A percentile compares a stretch with the other conserved stretches of the same genome.
phyloP scores from a whole-genome alignment of 257 asterid species.

The Voacanga thouarsii region DNA sequence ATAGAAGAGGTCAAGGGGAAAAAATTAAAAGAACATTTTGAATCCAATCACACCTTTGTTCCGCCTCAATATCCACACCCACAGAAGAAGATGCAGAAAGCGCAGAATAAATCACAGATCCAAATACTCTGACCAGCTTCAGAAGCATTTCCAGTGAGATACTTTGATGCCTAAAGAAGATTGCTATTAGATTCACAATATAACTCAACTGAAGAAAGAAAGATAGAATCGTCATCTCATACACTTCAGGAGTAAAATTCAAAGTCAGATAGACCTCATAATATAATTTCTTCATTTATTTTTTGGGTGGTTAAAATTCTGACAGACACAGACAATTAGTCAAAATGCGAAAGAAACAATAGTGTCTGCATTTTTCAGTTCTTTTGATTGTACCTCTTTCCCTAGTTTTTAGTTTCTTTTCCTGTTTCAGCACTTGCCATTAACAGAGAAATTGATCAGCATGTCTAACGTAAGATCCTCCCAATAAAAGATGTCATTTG shows the following conservation, averaged over 20 bases:
- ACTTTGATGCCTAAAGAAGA: conserved; percentile 72
- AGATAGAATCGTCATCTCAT: background rate
- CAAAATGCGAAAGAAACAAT: background rate
- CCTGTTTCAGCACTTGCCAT: background rate
- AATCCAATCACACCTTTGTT: conserved; percentile 56
- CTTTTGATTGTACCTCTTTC: background rate
- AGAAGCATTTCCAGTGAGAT: conserved; percentile 80
- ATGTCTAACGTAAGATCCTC: background rate
- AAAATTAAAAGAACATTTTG: background rate
- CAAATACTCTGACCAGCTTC: conserved; percentile 89
- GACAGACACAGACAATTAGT: background rate
- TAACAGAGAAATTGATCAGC: background rate
- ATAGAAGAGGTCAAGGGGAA: conserved; percentile 8
- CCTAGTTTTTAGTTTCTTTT: background rate
- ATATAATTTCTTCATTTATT: background rate
- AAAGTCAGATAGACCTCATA: background rate
- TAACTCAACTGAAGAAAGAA: conserved; percentile 1
- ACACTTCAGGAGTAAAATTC: background rate
- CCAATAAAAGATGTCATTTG: background rate
- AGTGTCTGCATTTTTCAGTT: too few species aligned
- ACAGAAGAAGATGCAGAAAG: conserved; percentile 82
- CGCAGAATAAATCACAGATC: conserved; percentile 80
- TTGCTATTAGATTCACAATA: conserved; percentile 20
- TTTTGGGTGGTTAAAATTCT: background rate
- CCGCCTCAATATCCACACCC: conserved; percentile 98